Base-by-base conservation (phyloP, 2,329 filamentous ascomycete genomes). In the Paradendryphiella salina region DNA sequence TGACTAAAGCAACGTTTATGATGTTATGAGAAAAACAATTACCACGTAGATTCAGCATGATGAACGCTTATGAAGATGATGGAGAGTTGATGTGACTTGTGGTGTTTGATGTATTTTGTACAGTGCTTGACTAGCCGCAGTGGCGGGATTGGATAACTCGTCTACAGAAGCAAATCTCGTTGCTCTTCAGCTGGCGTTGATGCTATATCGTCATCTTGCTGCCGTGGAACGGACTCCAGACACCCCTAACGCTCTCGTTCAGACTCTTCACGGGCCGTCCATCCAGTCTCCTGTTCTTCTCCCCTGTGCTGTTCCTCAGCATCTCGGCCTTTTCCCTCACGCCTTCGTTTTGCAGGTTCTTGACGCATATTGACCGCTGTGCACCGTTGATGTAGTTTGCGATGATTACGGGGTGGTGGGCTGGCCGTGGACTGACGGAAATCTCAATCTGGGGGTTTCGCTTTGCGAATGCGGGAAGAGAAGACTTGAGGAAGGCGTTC, bases 351-450 rank as follows among this genome's bases (percentile, higher is more conserved):
- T 91, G 85, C 70, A 96, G 75, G 66, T 96, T 97, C 63, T 88
- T 84, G 50, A 97, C 91, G 73, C 92, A 96, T 44, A 97, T 84
- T 8, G 90, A 83, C 74, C 94, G 94, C 56, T 88, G 82, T 21
- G 85, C 82, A 56, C 93, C 92, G 73, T 96, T 97, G 79, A 97
- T 90, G 77, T 96, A 99, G 75, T 90, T 83, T 50, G 90, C 94
- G 65, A 87, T 85, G 65, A 99, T 85, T 56, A 96, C 84, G 31
- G 94, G 94, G 75, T 97, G 93, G 70, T 88, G 88, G 64, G 85
- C 80, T n/a, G 92, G 93, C 61, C 92, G 87, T 14, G 93, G 94
- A 32, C 92, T 95, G 53, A 99, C 85, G 67, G 85, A 85, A 76
- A 99, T 90, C 77, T 97, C 92, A 79, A 97, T 86, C 73, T 90